Conservation (phyloP, 202 grass and related monocot species). For the Setaria viridis region DNA sequence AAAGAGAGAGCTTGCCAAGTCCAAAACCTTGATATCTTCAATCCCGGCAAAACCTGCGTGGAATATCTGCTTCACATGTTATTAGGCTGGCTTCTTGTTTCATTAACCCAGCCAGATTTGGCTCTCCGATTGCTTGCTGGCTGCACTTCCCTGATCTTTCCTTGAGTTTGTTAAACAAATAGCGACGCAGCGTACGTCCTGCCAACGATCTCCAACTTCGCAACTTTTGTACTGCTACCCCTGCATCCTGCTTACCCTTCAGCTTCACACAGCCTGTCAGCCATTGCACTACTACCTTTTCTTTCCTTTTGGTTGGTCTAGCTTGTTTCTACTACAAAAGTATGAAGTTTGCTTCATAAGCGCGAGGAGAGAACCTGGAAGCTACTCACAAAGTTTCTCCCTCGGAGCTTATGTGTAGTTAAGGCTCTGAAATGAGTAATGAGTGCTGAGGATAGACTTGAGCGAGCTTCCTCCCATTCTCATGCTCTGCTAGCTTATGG, state of each 20-base stretch:
- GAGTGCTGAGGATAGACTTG: slow-evolving; percentile 48
- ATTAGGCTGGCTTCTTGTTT: slow-evolving; percentile 55
- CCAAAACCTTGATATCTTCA: slow-evolving; percentile 54
- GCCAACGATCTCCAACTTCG: slow-evolving; percentile 51
- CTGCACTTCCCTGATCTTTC: slow-evolving; percentile 63
- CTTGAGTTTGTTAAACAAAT: slow-evolving; percentile 59
- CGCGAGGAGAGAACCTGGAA: slow-evolving; percentile 26
- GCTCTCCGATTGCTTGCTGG: slow-evolving; percentile 47
- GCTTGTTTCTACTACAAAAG: slow-evolving; percentile 57
- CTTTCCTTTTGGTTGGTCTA: slow-evolving; percentile 52
- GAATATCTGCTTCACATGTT: slow-evolving; percentile 70
- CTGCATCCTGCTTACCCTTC: slow-evolving; percentile 45
- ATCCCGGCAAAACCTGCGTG: slow-evolving; percentile 56
- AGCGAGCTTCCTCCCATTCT: slow-evolving; percentile 32
- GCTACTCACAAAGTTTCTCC: slow-evolving; percentile 30
- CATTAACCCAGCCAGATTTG: slow-evolving; percentile 58
- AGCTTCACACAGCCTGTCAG: slow-evolving; percentile 55
- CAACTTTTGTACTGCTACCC: slow-evolving; percentile 39
- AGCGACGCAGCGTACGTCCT: slow-evolving; percentile 40
- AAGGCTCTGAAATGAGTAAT: slow-evolving; percentile 50
- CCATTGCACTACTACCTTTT: slow-evolving; percentile 45
- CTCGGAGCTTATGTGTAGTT: not conserved
- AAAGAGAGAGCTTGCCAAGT: slow-evolving; percentile 38
- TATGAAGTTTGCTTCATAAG: slow-evolving; percentile 44
- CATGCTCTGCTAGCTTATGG: slow-evolving; percentile 33